These are phyloP conservation scores for Salvia rosmarinus DNA, from an alignment of 257 asterid genomes.

Conservation along the genomic window DNA sequence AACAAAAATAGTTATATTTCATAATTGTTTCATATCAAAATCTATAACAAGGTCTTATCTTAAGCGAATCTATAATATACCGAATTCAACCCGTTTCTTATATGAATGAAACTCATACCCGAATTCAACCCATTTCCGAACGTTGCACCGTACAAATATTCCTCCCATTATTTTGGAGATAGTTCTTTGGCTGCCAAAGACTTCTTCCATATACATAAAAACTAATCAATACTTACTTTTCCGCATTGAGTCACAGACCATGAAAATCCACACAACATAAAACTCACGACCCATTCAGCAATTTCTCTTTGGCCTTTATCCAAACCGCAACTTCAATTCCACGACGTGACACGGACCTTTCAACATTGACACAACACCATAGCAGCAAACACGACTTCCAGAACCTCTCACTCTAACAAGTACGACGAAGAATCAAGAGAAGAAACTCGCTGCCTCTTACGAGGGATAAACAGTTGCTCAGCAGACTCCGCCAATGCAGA, in stretches of 20 bases:
- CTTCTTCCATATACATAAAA: background rate
- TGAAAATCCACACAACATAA: background rate
- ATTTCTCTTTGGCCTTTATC: no score
- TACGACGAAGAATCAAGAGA: slow-evolving; percentile 35
- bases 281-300: background rate
- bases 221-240: background rate
- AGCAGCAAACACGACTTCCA: background rate
- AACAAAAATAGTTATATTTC: no score
- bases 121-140: background rate
- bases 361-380: background rate
- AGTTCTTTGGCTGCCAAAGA: no score
- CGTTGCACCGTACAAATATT: background rate
- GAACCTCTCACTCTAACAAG: slow-evolving; percentile 13
- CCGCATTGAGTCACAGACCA: background rate
- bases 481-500: slow-evolving; percentile 56
- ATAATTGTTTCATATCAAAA: no score
- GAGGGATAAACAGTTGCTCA: slow-evolving; percentile 47
- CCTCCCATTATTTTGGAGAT: background rate
- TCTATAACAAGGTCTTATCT: no score
- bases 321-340: no score
- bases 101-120: no score
- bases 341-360: no score
- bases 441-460: slow-evolving; percentile 59
- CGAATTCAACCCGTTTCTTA: no score
- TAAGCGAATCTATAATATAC: no score